Evolutionary conservation across 352 stramenopile species (phyloP), one percentile per base, ranked within the genome.

Genomic region (Phytophthora fragariae): DNA sequence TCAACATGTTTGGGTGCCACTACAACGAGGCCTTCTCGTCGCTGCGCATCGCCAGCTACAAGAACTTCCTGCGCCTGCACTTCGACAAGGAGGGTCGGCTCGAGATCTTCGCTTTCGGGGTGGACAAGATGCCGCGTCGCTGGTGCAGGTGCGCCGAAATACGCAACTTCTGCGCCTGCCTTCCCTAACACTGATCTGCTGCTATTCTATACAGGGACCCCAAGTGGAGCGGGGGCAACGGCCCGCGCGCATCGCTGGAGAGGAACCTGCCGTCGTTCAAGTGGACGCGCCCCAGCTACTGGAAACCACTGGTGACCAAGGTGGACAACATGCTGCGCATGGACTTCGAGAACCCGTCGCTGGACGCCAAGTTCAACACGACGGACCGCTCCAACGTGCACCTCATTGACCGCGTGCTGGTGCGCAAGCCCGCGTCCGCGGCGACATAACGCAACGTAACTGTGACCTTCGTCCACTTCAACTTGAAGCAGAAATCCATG

Each of bases 21-120:
- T 97, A 96, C 84, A 97, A 97, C 73, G 91, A 97, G 62, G 90
- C 91, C 10, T 97, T 97, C 53, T 95, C 88, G 27, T 89, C 91
- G 29, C 78, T 97, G 58, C 90, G 89, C 37, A 94, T 96, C 56
- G 84, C 88, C 21, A 96, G 90, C 67, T 97, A 94, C 86, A 97
- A 97, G 76, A 95, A 95, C 74, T 95, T 97, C 56, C 57, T 96
- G 62, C 89, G 90, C 2, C 74, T 97, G 11, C 90, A 93, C 64
- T 87, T 97, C 55, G 78, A 88, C 63, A 78, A 81, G 41, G 79
- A 91, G 29, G 90, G 90, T 39, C 86, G 94, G 57, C 76, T 97
- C 15, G 86, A 97, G 64, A 68, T 95, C 24, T 95, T 95, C 67
- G 86, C 83, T 0, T 86, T 97, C 33, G 91, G 90, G 27, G 86